Evolutionary conservation across 2,329 filamentous ascomycete genomes (phyloP).

Genomic region (Beauveria caledonica): DNA sequence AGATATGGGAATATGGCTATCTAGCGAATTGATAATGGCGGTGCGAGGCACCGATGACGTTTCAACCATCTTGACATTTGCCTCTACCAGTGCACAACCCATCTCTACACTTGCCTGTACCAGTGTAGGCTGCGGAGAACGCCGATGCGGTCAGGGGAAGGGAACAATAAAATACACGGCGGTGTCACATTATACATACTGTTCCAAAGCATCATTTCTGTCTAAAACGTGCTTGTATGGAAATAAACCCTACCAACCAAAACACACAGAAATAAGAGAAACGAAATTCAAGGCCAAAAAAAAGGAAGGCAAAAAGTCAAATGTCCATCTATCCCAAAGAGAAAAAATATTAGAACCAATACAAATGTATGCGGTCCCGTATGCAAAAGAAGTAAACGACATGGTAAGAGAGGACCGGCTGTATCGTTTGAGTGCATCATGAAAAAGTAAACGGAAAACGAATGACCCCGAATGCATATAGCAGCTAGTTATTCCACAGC

Average conservation of each 20-base stretch:
- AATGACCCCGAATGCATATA: background rate
- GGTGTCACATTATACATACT: background rate
- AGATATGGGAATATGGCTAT: background rate
- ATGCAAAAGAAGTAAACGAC: conserved; percentile 6
- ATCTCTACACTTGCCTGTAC: background rate
- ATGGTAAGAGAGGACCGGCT: background rate
- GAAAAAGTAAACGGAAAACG: background rate
- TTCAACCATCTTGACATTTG: background rate
- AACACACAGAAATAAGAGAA: background rate
- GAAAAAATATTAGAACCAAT: background rate
- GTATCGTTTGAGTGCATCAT: background rate
- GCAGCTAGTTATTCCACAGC: background rate
- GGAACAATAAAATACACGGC: background rate
- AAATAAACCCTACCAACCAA: no score
- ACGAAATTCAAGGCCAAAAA: background rate
- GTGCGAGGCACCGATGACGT: background rate
- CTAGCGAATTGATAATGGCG: conserved; percentile 8
- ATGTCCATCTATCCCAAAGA: conserved; percentile 12
- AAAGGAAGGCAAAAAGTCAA: background rate
- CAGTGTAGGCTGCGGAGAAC: background rate
- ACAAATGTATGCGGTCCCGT: conserved; percentile 1
- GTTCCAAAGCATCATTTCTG: background rate
- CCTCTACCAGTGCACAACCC: background rate
- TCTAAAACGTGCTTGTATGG: background rate
- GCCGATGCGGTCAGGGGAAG: background rate